Percentiles rank a stretch among this genome's conserved stretches.
phyloP scores from a whole-genome alignment of 2,329 filamentous ascomycete genomes.

The Colletotrichum chlorophyti region DNA sequence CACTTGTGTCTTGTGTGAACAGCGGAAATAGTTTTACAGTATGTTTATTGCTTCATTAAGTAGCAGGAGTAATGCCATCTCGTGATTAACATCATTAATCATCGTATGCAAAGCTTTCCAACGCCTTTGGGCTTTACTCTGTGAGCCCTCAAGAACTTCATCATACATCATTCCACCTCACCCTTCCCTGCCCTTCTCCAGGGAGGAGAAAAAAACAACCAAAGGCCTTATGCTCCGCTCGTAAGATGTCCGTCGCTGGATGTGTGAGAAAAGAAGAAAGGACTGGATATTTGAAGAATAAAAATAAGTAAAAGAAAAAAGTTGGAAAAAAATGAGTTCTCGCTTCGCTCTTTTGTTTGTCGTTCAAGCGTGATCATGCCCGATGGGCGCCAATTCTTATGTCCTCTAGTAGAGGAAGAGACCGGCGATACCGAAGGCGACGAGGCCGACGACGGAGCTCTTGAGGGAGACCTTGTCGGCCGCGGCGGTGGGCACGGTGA shows the following conservation, averaged over 20 bases:
- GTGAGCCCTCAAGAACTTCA: conserved; percentile 6
- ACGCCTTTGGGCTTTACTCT: conserved; percentile 21
- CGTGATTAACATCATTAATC: conserved; percentile 7
- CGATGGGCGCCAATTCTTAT: neutral
- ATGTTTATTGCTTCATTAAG: conserved; percentile 6
- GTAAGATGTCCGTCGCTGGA: too few relatives aligned
- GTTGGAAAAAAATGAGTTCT: neutral
- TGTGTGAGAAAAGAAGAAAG: too few relatives aligned
- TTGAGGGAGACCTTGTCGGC: conserved; percentile 33
- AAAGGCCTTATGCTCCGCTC: too few relatives aligned
- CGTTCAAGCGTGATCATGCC: neutral
- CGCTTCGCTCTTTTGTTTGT: neutral
- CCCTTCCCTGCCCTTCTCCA: too few relatives aligned
- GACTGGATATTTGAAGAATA: too few relatives aligned
- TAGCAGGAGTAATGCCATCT: neutral
- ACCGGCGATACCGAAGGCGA: conserved; percentile 45
- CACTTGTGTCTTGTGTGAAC: too few relatives aligned
- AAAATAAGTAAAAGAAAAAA: too few relatives aligned
- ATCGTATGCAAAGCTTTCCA: conserved; percentile 5
- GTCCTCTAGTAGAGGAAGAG: conserved; percentile 39
- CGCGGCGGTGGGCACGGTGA: conserved; percentile 40
- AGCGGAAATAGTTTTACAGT: neutral
- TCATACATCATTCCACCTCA: conserved; percentile 16
- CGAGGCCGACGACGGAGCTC: conserved; percentile 41
- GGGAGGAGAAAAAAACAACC: too few relatives aligned